Evolutionary conservation across 1,284 basidiomycete genomes (phyloP), one percentile per base, ranked within the genome.

Genomic region (Somion occarium): DNA sequence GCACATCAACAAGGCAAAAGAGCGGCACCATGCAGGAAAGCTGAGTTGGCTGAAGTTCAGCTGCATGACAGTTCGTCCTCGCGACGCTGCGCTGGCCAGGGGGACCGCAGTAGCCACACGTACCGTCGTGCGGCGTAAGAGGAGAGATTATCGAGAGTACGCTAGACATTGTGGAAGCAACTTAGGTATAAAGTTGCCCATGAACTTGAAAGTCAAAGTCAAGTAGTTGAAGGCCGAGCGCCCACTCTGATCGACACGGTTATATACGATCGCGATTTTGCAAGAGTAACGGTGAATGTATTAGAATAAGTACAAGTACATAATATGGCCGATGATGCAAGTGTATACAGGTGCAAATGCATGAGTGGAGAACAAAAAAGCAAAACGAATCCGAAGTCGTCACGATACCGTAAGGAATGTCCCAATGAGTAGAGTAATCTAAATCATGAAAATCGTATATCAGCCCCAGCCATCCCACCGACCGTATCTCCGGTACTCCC

Each of bases 401-500:
- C 46, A 30, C 34, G 13, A 5, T 23, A 45, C 11, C 15, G 41
- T 24, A 49, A 37, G 18, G 22, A 20, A 22, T 12, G 30, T 34
- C 30, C 30, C 30, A 34, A 34, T 15, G 7, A 15, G 15, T 34
- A 15, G 30, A 34, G 15, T 15, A 34, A 34, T 7, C 30, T 7
- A 7, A 15, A 34, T 34, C 30, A 7, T 7, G 30, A 34, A 34
- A 34, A 34, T 15, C 15, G 30, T 34, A 34, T 27, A 60, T 69
- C 68, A 85, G 39, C 79, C 83, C 91, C 91, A 93, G 1, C 88
- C 90, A 71, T 92, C 91, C 86, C 88, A 91, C 52, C 85, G 72
- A 23, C 91, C 91, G 63, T 83, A 92, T 56, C 85, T 74, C 54
- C 88, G 72, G 66, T 83, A 93, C 65, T 93, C 91, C 59, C 81